These are phyloP conservation scores for Kernera saxatilis DNA, from an alignment of 345 rosid genomes.

Conservation along the genomic window DNA sequence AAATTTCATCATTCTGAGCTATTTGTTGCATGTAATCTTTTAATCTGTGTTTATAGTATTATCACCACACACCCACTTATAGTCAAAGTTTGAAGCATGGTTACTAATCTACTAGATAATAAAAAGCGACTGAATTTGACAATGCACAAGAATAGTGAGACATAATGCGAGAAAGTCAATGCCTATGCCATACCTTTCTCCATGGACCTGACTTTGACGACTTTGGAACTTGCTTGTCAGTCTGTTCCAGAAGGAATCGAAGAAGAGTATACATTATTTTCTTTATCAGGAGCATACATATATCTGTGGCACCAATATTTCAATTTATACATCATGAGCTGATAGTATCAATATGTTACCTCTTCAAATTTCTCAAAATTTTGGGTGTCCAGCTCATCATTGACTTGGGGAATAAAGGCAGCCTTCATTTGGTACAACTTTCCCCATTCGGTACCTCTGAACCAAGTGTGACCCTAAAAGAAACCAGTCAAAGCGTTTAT, in stretches of 20 bases:
- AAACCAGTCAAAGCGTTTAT: conserved; percentile 21
- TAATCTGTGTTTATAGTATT: neutral
- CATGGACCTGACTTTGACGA: conserved; percentile 76
- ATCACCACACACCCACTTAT: neutral
- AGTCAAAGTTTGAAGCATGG: neutral
- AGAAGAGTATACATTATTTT: conserved; percentile 18
- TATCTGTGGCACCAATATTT: neutral
- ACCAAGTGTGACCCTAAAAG: conserved; percentile 84
- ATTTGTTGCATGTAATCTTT: neutral
- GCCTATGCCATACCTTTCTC: conserved; percentile 59
- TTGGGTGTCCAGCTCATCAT: conserved; percentile 97
- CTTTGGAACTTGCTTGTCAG: conserved; percentile 57
- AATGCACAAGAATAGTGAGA: neutral
- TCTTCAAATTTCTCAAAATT: conserved; percentile 98
- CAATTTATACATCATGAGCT: neutral
- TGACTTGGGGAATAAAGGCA: conserved; percentile 95
- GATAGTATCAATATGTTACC: conserved; percentile 39
- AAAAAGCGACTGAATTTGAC: neutral
- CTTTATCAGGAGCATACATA: neutral
- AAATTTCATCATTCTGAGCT: neutral
- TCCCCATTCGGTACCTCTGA: conserved; percentile 79
- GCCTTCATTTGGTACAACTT: conserved; percentile 84
- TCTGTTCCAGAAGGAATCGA: conserved; percentile 41
- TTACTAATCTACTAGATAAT: neutral
- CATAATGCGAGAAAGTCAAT: neutral